A percentile compares a stretch with the other conserved stretches of the same genome.
These are phyloP conservation scores for Venturia effusa DNA, from an alignment of 2,329 filamentous ascomycete species.

Conservation along the genomic window DNA sequence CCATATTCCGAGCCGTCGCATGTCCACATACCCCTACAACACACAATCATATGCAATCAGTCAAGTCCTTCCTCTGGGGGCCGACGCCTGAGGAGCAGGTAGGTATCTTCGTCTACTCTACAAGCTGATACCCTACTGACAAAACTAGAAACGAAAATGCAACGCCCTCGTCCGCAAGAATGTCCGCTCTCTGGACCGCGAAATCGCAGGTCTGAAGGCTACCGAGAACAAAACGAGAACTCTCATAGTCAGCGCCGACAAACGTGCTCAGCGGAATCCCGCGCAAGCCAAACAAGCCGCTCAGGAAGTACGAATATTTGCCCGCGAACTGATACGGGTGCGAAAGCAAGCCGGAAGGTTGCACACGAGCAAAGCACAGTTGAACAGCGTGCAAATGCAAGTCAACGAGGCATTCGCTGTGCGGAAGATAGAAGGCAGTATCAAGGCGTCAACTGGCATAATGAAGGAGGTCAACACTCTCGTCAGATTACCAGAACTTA, in stretches of 20 bases:
- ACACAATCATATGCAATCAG: constrained; percentile 59
- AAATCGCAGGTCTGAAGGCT: constrained; percentile 67
- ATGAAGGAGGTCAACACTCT: constrained; percentile 95
- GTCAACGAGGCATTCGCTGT: constrained; percentile 94
- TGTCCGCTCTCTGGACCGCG: constrained; percentile 87
- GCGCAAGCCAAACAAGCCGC: constrained; percentile 67
- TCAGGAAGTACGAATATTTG: constrained; percentile 77
- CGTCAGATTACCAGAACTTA: constrained; percentile 74
- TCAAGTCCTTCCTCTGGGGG: constrained; percentile 79
- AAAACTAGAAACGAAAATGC: constrained; percentile 87
- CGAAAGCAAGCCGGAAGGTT: constrained; percentile 66
- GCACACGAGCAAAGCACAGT: constrained; percentile 79
- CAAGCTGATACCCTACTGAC: background rate
- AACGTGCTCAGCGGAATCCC: constrained; percentile 49
- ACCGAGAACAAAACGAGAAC: constrained; percentile 68
- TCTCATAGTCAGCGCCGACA: constrained; percentile 73
- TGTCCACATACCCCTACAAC: background rate
- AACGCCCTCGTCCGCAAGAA: constrained; percentile 82
- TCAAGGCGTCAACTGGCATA: constrained; percentile 75
- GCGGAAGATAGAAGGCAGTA: constrained; percentile 88
- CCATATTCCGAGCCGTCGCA: background rate
- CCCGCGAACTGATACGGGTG: constrained; percentile 72
- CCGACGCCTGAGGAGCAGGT: constrained; percentile 92
- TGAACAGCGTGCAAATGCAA: constrained; percentile 91
- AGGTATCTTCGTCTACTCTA: constrained; percentile 21